Evolutionary conservation across 805 yeast genomes (phyloP).

Genomic region (Starmerella roubikii): DNA sequence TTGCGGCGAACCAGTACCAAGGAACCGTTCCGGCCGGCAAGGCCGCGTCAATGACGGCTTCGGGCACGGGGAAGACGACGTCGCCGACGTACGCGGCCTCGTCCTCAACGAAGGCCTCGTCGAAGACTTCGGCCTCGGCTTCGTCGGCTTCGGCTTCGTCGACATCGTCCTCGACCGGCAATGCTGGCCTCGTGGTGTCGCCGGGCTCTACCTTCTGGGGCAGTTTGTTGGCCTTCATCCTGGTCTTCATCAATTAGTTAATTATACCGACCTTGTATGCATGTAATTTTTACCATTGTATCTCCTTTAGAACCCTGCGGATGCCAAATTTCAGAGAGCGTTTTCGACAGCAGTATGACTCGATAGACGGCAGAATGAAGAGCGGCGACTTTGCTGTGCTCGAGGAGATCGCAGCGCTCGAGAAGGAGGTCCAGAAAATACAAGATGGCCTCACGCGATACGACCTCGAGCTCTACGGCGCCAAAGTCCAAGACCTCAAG

Average conservation of each 20-base stretch:
- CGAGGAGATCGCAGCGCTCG: constrained; percentile 1
- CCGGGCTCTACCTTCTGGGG: background rate
- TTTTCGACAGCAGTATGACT: background rate
- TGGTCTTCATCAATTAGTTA: background rate
- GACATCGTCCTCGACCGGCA: background rate
- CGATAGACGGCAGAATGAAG: background rate
- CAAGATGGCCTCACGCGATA: background rate
- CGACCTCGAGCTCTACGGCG: constrained; percentile 8
- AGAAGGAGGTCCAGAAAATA: background rate
- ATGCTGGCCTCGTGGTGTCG: background rate
- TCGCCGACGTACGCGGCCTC: constrained; percentile 4
- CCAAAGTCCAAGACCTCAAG: background rate
- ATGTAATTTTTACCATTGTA: too few species aligned
- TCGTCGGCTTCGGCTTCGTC: constrained; percentile 1
- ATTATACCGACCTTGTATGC: too few species aligned
- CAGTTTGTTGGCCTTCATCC: background rate
- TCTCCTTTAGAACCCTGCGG: too few species aligned
- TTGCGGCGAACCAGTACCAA: constrained; percentile 10
- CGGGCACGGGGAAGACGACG: background rate
- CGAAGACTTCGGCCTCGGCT: background rate
- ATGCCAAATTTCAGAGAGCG: background rate
- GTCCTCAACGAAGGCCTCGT: background rate
- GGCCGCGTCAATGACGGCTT: constrained; percentile 5
- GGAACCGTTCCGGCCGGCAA: constrained; percentile 11
- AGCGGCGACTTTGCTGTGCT: background rate